phyloP scores from a whole-genome alignment of 1,284 basidiomycete genomes.

The Ceratobasidium sp. region DNA sequence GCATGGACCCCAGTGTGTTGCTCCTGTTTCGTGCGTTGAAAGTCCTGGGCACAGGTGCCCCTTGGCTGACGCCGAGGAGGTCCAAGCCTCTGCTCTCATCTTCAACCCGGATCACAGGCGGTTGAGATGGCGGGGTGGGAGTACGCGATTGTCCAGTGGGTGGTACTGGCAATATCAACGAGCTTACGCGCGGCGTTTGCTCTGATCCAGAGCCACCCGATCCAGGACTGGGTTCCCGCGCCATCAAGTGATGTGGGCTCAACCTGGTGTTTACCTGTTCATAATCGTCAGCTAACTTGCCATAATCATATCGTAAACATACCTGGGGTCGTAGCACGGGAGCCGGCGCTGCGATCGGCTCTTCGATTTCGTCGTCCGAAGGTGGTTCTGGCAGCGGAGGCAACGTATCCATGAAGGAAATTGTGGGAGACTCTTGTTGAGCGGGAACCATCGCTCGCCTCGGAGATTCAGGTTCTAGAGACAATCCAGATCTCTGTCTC shows the following conservation, averaged over 20 bases:
- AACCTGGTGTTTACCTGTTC: slow-evolving; percentile 16
- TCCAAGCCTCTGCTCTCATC: neutral
- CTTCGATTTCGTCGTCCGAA: slow-evolving; percentile 15
- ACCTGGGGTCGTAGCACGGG: slow-evolving; percentile 3
- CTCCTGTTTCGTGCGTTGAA: neutral
- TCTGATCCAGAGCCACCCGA: slow-evolving; percentile 22
- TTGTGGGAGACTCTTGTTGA: slow-evolving; percentile 33
- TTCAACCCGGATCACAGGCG: neutral
- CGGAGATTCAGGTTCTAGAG: slow-evolving; percentile 8
- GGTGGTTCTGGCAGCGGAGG: slow-evolving; percentile 33
- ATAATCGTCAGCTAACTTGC: neutral
- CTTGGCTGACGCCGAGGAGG: neutral
- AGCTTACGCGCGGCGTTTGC: slow-evolving; percentile 15
- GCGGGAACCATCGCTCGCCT: neutral
- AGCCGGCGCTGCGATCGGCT: neutral
- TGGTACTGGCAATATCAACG: neutral
- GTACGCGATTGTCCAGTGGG: neutral
- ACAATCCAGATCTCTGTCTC: too few species aligned
- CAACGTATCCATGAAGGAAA: slow-evolving; percentile 33
- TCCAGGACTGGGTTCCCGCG: slow-evolving; percentile 16
- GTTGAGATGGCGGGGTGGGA: neutral
- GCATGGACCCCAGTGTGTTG: neutral
- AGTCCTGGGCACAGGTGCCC: neutral
- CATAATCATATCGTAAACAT: neutral
- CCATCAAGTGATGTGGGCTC: neutral